Evolutionary conservation across 2,329 filamentous ascomycete genomes (phyloP), one percentile per base, ranked within the genome.

Genomic region (Fusarium nematophilum): DNA sequence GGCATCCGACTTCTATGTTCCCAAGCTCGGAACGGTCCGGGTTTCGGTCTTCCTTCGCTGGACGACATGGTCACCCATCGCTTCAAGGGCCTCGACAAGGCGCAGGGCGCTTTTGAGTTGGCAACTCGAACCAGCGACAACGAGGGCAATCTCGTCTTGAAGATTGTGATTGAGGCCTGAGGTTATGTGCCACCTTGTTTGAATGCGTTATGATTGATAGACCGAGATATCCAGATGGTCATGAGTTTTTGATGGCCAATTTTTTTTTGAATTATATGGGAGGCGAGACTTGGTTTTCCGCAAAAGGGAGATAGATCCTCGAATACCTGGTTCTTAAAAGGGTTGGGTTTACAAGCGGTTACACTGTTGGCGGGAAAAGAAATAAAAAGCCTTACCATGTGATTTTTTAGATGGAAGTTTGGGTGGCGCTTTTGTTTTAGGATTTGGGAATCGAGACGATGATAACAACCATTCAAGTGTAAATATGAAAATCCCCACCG

Each of bases 31-130:
- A 74, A 72, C 3, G 68, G 72, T 3, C 73, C 72, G 30, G 66
- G 79, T 62, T 75, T 78, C 8, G 77, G 78, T 6, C 78, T 90
- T 15, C 89, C 89, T 0, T 84, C 83, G 60, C 82, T 92, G 52
- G 84, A 88, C 42, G 84, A 87, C 67, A 83, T 92, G 79, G 84
- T 92, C n/a, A 92, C 90, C 4, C 90, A 92, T 73, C 82, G 86
- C 6, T 90, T 88, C 73, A 84, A 83, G 58, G 89, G 90, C 1
- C 76, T 92, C 1, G 84, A 82, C 11, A 79, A 83, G 25, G 86
- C 86, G 6, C 81, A 83, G 51, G 78, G 82, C 37, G 90, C 89
- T 2, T 92, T 92, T 70, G 86, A 90, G 66, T 82, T 92, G 70
- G 90, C 90, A 3, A 83, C 86, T 11, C 85, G 85, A 67, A 91